Evolutionary conservation across 805 yeast species (phyloP).

Genomic region (Blastobotrys mokoenaii): DNA sequence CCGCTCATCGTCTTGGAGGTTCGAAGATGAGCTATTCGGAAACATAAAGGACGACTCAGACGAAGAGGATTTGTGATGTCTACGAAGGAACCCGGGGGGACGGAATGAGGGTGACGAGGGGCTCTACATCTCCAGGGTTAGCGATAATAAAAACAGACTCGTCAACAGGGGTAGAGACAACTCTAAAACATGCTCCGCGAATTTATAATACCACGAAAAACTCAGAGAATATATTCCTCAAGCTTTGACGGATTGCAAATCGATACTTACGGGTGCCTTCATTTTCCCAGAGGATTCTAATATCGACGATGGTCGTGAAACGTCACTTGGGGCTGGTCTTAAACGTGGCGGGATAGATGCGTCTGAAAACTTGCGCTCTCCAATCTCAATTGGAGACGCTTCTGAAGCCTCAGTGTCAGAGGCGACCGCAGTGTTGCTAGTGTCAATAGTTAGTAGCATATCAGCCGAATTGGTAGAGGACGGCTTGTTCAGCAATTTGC

Average conservation of each 20-base stretch:
- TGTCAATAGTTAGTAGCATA: not conserved
- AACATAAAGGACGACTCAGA: constrained; percentile 43
- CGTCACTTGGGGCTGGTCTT: constrained; percentile 11
- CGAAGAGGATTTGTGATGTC: constrained; percentile 57
- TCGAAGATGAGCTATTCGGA: not conserved
- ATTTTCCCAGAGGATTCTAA: no score
- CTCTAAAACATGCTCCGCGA: constrained; percentile 14
- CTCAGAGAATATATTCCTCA: no score
- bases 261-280: no score
- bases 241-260: no score
- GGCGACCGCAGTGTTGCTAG: no score
- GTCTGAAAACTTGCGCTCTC: no score
- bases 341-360: constrained; percentile 9
- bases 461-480: constrained; percentile 11
- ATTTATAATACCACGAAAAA: no score
- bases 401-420: no score
- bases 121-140: constrained; percentile 7
- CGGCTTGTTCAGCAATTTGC: constrained; percentile 34
- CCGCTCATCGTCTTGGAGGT: constrained; percentile 1
- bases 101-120: constrained; percentile 33
- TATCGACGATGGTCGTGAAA: no score
- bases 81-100: constrained; percentile 44
- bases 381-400: no score
- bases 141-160: constrained; percentile 3
- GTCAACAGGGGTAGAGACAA: constrained; percentile 2